phyloP scores from a whole-genome alignment of 2,329 filamentous ascomycete genomes.

The Periconia macrospinosa region DNA sequence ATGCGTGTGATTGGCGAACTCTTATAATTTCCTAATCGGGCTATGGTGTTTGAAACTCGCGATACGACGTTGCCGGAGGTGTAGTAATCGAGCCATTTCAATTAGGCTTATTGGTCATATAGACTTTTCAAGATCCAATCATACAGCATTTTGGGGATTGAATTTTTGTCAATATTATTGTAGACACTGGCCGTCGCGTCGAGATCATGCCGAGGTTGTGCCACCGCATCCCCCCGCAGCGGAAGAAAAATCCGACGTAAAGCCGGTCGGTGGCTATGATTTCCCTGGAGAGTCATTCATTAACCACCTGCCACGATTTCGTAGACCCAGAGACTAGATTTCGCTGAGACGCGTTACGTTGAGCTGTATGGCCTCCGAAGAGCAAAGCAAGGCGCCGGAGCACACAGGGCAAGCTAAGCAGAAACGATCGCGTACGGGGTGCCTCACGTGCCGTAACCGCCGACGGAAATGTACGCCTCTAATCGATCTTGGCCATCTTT shows the following conservation, averaged over 20 bases:
- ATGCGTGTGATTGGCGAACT: conserved; percentile 11
- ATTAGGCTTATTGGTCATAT: too few relatives aligned
- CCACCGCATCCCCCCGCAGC: conserved; percentile 6
- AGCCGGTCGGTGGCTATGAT: conserved; percentile 16
- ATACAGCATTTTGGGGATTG: too few relatives aligned
- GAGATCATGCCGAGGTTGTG: conserved; percentile 4
- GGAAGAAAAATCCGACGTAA: not conserved
- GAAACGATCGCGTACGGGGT: conserved; percentile 46
- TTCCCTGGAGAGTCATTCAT: conserved; percentile 14
- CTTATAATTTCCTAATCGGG: conserved; percentile 13
- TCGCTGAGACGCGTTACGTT: too few relatives aligned
- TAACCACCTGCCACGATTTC: too few relatives aligned
- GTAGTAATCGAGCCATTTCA: too few relatives aligned
- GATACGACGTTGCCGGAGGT: not conserved
- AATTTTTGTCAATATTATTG: too few relatives aligned
- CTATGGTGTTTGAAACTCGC: not conserved
- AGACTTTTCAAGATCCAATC: too few relatives aligned
- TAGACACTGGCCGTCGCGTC: too few relatives aligned
- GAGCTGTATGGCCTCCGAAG: not conserved
- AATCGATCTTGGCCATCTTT: not conserved
- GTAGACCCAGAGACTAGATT: too few relatives aligned
- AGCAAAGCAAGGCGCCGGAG: conserved; percentile 1
- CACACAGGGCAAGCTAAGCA: conserved; percentile 7
- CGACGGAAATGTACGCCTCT: conserved; percentile 51
- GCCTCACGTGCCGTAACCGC: conserved; percentile 53